Evolutionary conservation across 2,329 filamentous ascomycete genomes (phyloP).

Genomic region (Pseudogymnoascus sp.): DNA sequence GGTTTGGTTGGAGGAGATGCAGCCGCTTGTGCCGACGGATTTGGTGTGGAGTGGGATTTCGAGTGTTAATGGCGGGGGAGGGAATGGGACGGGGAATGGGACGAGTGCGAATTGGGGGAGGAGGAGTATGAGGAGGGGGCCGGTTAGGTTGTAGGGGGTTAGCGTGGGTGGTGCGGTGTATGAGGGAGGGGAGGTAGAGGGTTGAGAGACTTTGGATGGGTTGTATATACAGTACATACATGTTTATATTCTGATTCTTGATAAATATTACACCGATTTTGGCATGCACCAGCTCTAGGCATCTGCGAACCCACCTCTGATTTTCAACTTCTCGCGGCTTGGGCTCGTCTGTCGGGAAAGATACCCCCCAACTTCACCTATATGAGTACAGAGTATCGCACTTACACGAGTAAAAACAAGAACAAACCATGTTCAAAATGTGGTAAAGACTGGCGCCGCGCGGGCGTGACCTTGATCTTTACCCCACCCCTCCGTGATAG

Average conservation of each 20-base stretch:
- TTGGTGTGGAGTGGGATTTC: slow-evolving; percentile 31
- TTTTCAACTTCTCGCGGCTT: background rate
- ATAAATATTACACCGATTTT: background rate
- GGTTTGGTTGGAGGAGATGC: slow-evolving; percentile 37
- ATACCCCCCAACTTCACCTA: background rate
- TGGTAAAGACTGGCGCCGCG: background rate
- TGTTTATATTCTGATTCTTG: background rate
- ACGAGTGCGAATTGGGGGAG: background rate
- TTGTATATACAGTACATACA: background rate
- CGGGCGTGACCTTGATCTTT: background rate
- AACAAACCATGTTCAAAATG: background rate
- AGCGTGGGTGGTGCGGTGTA: background rate
- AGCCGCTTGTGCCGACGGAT: slow-evolving; percentile 34
- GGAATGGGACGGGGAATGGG: background rate
- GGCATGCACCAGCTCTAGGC: background rate
- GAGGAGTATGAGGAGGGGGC: background rate
- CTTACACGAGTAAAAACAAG: background rate
- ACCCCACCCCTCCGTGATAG: too few relatives aligned
- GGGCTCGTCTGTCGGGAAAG: background rate
- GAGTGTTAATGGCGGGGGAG: slow-evolving; percentile 19
- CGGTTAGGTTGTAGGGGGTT: background rate
- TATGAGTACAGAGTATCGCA: background rate
- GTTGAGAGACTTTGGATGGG: background rate
- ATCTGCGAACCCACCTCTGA: background rate
- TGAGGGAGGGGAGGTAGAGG: too few relatives aligned